These are phyloP conservation scores for Beverwykella pulmonaria DNA, from an alignment of 495 filamentous ascomycete genomes.

Conservation along the genomic window DNA sequence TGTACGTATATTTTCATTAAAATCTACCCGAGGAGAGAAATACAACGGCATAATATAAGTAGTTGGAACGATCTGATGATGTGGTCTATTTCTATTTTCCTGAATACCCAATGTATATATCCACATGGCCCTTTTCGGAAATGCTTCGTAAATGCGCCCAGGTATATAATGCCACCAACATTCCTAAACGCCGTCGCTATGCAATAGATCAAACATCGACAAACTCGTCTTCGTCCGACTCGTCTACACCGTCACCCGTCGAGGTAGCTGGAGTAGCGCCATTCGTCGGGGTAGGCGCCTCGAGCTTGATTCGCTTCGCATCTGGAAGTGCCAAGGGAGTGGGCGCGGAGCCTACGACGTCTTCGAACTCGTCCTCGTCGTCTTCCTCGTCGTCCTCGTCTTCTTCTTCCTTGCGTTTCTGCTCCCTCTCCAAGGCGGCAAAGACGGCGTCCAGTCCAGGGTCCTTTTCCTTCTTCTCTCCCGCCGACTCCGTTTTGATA, in stretches of 20 bases:
- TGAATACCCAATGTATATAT: too few species aligned
- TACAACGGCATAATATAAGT: too few species aligned
- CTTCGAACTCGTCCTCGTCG: slow-evolving; percentile 42
- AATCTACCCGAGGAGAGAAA: too few species aligned
- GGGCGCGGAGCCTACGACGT: slow-evolving; percentile 25
- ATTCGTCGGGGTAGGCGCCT: slow-evolving; percentile 19
- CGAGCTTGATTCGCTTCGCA: slow-evolving; percentile 36
- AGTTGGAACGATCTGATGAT: too few species aligned
- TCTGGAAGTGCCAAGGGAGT: slow-evolving; percentile 19
- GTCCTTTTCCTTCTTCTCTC: slow-evolving; percentile 59
- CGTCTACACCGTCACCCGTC: slow-evolving; percentile 26
- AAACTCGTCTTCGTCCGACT: slow-evolving; percentile 41
- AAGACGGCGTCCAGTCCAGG: slow-evolving; percentile 56
- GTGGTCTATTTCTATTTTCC: slow-evolving; percentile 7
- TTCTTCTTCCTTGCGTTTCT: slow-evolving; percentile 13
- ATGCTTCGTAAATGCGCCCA: not conserved
- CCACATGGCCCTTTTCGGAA: not conserved
- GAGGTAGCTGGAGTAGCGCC: slow-evolving; percentile 17
- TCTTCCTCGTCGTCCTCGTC: slow-evolving; percentile 48
- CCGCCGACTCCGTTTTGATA: slow-evolving; percentile 52
- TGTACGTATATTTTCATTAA: too few species aligned
- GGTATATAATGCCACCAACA: slow-evolving; percentile 24
- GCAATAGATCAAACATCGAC: slow-evolving; percentile 37
- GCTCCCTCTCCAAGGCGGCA: slow-evolving; percentile 54
- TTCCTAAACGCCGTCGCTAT: slow-evolving; percentile 34